Evolutionary conservation across 371 early-diverging fungal genomes (phyloP).

Genomic region (Synchytrium microbalum): DNA sequence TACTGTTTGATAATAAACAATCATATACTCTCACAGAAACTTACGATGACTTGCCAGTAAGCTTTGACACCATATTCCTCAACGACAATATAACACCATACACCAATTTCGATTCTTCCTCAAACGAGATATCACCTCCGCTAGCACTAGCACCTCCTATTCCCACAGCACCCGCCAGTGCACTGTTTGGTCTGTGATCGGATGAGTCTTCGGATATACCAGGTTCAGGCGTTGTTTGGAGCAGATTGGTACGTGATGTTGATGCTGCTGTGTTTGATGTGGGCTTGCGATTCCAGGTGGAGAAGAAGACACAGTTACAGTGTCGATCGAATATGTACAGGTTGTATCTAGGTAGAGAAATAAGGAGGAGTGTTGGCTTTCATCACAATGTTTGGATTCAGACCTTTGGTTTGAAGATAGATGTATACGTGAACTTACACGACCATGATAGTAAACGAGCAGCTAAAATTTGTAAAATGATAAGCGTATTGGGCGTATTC

Average conservation of each 20-base stretch:
- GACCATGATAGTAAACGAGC: no score
- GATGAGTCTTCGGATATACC: slow-evolving; percentile 18
- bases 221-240: slow-evolving; percentile 8
- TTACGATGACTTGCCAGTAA: slow-evolving; percentile 17
- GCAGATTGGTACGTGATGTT: slow-evolving; percentile 17
- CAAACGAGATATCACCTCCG: slow-evolving; percentile 30
- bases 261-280: slow-evolving; percentile 25
- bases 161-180: slow-evolving; percentile 5
- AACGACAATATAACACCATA: slow-evolving; percentile 86
- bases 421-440: no score
- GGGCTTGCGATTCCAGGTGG: slow-evolving; percentile 56
- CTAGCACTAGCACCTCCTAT: neutral
- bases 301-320: slow-evolving; percentile 81
- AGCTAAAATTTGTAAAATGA: no score
- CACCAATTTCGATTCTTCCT: slow-evolving; percentile 87
- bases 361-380: no score
- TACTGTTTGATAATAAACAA: slow-evolving; percentile 1
- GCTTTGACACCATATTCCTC: slow-evolving; percentile 78
- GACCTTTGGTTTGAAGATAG: no score
- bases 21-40: no score
- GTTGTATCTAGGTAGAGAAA: slow-evolving; percentile 68
- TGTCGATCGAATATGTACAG: slow-evolving; percentile 89
- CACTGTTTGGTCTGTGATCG: slow-evolving; percentile 2
- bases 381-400: no score
- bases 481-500: no score